Conservation (phyloP, 257 asterid species). For the Petunia axillaris region DNA sequence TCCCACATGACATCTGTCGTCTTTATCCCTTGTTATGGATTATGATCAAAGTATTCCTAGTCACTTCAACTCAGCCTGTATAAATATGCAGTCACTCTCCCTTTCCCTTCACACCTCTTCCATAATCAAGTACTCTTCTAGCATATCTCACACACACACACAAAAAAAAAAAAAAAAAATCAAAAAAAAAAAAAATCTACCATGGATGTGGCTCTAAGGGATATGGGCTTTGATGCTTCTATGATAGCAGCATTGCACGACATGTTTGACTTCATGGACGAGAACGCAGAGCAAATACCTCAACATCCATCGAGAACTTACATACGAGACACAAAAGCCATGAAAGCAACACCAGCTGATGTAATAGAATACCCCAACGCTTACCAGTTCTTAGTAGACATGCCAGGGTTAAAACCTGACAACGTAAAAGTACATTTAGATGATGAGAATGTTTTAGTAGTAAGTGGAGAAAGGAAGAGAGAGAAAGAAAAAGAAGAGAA, state of each 20-base stretch:
- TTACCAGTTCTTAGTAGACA: conserved; percentile 39
- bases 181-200: background rate
- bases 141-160: background rate
- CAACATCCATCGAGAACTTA: conserved; percentile 33
- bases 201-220: conserved; percentile 42
- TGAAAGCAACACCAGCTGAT: conserved; percentile 43
- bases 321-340: conserved; percentile 38
- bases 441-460: too few relatives aligned
- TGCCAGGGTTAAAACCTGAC: conserved; percentile 40
- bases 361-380: conserved; percentile 32
- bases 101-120: background rate
- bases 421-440: conserved; percentile 35
- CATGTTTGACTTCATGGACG: conserved; percentile 33
- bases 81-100: background rate
- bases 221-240: conserved; percentile 32
- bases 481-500: conserved; percentile 24
- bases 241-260: conserved; percentile 33
- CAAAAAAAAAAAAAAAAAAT: background rate
- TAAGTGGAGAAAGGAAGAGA: background rate
- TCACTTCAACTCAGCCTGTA: background rate
- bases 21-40: background rate
- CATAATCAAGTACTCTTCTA: background rate
- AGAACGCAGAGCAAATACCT: conserved; percentile 3
- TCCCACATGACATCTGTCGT: background rate
- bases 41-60: background rate